Evolutionary conservation across 2,329 filamentous ascomycete genomes (phyloP).

Genomic region (Delphinella strobiligena): DNA sequence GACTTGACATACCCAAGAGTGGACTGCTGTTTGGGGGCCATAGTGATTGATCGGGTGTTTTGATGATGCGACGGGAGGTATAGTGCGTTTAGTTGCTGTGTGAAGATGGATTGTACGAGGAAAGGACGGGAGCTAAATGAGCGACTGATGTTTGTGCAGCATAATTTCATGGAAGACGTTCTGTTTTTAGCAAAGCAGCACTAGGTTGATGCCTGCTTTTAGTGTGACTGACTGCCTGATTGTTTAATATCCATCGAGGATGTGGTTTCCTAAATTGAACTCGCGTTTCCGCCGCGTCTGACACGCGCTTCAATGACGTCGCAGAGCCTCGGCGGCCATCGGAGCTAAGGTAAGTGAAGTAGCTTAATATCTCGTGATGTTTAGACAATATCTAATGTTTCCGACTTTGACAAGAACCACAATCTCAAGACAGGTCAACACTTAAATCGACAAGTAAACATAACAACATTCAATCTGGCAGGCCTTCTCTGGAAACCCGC

Average conservation of each 20-base stretch:
- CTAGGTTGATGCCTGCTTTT: not conserved
- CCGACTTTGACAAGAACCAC: too few relatives aligned
- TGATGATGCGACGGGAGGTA: not conserved
- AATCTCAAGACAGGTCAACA: too few relatives aligned
- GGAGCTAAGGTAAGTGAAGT: too few relatives aligned
- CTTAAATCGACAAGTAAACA: too few relatives aligned
- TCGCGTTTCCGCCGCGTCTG: not conserved
- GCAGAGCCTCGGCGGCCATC: too few relatives aligned
- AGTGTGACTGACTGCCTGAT: not conserved
- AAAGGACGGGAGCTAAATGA: not conserved
- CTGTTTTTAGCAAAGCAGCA: too few relatives aligned
- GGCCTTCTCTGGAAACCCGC: constrained; percentile 16
- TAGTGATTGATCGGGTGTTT: constrained; percentile 13
- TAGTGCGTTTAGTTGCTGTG: not conserved
- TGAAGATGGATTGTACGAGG: not conserved
- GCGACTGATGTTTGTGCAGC: not conserved
- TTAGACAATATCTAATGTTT: too few relatives aligned
- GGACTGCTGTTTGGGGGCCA: constrained; percentile 62
- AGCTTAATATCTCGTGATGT: too few relatives aligned
- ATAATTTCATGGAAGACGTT: too few relatives aligned
- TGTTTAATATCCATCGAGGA: not conserved
- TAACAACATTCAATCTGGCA: constrained; percentile 18
- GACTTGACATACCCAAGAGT: constrained; percentile 79
- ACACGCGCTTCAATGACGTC: not conserved
- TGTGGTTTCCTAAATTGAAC: not conserved